Evolutionary conservation across 2,329 filamentous ascomycete species (phyloP), one percentile per base, ranked within the genome.

Genomic region (Aspergillus quadricinctus): DNA sequence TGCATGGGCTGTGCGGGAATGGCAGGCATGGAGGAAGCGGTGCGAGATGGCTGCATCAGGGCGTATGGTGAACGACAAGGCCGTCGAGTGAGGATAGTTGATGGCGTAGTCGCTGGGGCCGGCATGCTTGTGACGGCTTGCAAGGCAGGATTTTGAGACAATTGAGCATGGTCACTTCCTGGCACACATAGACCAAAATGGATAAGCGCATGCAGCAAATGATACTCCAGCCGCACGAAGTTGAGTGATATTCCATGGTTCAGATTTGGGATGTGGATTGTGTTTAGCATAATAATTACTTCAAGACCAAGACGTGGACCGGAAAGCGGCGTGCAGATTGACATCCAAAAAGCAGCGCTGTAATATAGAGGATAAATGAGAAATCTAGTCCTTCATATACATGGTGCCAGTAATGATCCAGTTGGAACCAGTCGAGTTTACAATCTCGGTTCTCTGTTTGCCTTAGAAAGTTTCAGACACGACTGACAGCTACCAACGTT

Each of bases 1-100:
- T 88, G 90, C 66, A 82, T 97, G 78, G 92, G 92, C 0, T 97
- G 92, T 71, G 92, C 90, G 2, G 92, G 92, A 0, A 96, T 97
- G 92, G 87, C 88, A 1, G 92, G 92, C 0, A 81, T 97, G 75
- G 88, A 94, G 64, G 79, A 84, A 43, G 87, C 87, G 57, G 91
- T 97, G 41, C 81, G 87, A 35, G 80, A 83, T 46, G 88, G 88
- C 0, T 88, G 89, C 37, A 66, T 82, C 0, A 84, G 88, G 56
- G 79, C 83, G 50, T 80, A 88, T 55, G 88, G 88, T 1, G 71
- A 80, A n/a, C 74, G 80, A 10, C 78, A 80, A 48, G 88, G 83
- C 0, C 73, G 77, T 54, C 76, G 77, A 27, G 77, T 95, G 3
- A 83, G 82, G 66, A 85, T 97, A 59, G 78, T 97, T 5, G 92